A percentile compares a stretch with the other conserved stretches of the same genome.
These are phyloP conservation scores for Colletotrichum spinosum DNA, from an alignment of 2,329 filamentous ascomycete genomes.

Conservation along the genomic window DNA sequence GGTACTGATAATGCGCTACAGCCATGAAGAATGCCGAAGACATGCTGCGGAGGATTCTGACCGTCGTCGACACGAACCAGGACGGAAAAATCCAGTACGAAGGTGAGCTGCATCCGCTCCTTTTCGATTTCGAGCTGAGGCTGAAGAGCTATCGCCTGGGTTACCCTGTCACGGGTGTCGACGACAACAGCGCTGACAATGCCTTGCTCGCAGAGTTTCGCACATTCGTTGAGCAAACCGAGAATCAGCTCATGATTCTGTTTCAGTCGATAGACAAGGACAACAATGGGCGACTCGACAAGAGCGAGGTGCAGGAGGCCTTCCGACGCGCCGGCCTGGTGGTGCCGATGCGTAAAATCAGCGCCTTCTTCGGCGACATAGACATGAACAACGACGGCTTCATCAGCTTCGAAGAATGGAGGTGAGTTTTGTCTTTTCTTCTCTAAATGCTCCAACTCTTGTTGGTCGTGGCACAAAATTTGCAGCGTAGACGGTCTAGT, in stretches of 20 bases:
- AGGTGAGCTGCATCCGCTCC: conserved; percentile 64
- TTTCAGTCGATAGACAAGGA: conserved; percentile 91
- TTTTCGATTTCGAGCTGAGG: conserved; percentile 4
- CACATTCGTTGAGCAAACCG: conserved; percentile 86
- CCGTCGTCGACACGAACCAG: conserved; percentile 84
- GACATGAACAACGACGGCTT: conserved; percentile 89
- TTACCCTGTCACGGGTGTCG: conserved; percentile 19
- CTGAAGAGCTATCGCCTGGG: conserved; percentile 24
- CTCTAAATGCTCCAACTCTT: background rate
- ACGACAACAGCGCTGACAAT: conserved; percentile 33
- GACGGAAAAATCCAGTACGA: conserved; percentile 93
- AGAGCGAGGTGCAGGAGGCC: conserved; percentile 82
- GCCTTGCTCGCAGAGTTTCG: conserved; percentile 77
- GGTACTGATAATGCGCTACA: conserved; percentile 45
- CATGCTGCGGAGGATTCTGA: conserved; percentile 84
- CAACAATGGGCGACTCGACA: conserved; percentile 86
- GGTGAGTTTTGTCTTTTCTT: conserved; percentile 67
- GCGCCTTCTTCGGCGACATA: conserved; percentile 89
- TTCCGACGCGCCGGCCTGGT: conserved; percentile 83
- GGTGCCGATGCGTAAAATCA: conserved; percentile 80
- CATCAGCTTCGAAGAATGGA: conserved; percentile 96
- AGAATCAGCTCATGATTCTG: conserved; percentile 82
- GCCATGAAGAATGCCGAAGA: conserved; percentile 90
- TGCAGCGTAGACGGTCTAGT: background rate
- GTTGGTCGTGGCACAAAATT: background rate